These are phyloP conservation scores for Aspergillus asperescens DNA, from an alignment of 495 filamentous ascomycete species.

Conservation along the genomic window DNA sequence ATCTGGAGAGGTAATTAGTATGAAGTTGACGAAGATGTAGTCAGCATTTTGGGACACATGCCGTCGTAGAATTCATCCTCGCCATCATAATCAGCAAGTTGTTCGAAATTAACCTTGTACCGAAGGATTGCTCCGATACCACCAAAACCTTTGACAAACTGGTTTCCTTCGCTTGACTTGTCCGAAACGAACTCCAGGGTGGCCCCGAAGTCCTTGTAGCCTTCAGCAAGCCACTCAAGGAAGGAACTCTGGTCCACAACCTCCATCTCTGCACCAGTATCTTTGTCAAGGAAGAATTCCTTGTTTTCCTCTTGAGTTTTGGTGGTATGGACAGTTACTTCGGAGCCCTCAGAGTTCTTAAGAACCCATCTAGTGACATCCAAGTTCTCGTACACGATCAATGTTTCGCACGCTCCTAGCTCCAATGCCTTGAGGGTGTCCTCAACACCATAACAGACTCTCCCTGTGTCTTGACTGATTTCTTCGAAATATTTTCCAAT, in stretches of 20 bases:
- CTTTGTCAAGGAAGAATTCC: constrained; percentile 85
- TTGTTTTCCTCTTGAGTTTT: constrained; percentile 80
- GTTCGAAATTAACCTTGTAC: constrained; percentile 99
- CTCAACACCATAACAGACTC: constrained; percentile 94
- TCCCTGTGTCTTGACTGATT: constrained; percentile 93
- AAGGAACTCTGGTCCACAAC: constrained; percentile 76
- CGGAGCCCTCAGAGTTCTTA: constrained; percentile 64
- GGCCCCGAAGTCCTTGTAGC: constrained; percentile 95
- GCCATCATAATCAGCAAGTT: constrained; percentile 88
- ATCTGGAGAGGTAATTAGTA: constrained; percentile 49
- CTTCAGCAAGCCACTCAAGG: constrained; percentile 97
- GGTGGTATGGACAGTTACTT: constrained; percentile 77
- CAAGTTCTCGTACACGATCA: constrained; percentile 98
- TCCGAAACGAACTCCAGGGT: constrained; percentile 97
- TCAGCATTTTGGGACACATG: constrained; percentile 26
- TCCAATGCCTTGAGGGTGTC: constrained; percentile 98
- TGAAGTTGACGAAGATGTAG: background rate
- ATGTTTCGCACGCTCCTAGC: constrained; percentile 83
- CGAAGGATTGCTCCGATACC: constrained; percentile 94
- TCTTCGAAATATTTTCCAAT: constrained; percentile 98
- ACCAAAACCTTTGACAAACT: constrained; percentile 99
- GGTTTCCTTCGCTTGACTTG: constrained; percentile 93
- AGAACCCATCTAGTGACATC: constrained; percentile 88
- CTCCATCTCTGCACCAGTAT: constrained; percentile 96
- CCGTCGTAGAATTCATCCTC: constrained; percentile 99